These are phyloP conservation scores for Candida tunisiensis DNA, from an alignment of 1,139 yeast species.

Conservation along the genomic window DNA sequence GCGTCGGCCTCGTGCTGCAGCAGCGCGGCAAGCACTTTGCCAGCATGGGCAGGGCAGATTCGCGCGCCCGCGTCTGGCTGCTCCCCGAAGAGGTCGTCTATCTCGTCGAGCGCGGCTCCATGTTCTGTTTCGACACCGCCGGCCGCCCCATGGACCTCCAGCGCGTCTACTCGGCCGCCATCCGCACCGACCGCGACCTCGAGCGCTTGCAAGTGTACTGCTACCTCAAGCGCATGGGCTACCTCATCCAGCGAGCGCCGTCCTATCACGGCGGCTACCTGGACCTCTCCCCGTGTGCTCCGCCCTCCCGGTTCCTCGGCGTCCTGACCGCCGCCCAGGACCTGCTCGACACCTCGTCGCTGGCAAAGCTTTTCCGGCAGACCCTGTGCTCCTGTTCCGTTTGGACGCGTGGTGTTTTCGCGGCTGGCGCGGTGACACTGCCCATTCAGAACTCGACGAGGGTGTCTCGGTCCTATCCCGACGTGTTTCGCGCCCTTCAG, in stretches of 20 bases:
- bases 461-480: too few species aligned
- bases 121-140: conserved; percentile 32
- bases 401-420: too few species aligned
- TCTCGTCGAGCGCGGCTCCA: conserved; percentile 68
- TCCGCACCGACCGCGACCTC: conserved; percentile 15
- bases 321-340: conserved; percentile 1
- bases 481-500: conserved; percentile 8
- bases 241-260: conserved; percentile 33
- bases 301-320: conserved; percentile 1
- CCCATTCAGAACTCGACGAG: too few species aligned
- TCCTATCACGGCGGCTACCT: conserved; percentile 3
- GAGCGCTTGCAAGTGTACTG: conserved; percentile 59
- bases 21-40: conserved; percentile 63
- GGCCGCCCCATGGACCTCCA: conserved; percentile 42
- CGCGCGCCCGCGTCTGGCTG: conserved; percentile 31
- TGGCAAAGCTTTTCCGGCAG: too few species aligned
- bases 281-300: not conserved
- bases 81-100: conserved; percentile 57
- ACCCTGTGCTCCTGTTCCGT: too few species aligned
- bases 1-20: conserved; percentile 31
- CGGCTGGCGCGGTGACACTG: too few species aligned
- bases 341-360: too few species aligned
- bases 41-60: conserved; percentile 50
- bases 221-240: conserved; percentile 65
- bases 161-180: conserved; percentile 41